Evolutionary conservation across 768 basidiomycete species (phyloP).

Genomic region (Suillus tomentosus): DNA sequence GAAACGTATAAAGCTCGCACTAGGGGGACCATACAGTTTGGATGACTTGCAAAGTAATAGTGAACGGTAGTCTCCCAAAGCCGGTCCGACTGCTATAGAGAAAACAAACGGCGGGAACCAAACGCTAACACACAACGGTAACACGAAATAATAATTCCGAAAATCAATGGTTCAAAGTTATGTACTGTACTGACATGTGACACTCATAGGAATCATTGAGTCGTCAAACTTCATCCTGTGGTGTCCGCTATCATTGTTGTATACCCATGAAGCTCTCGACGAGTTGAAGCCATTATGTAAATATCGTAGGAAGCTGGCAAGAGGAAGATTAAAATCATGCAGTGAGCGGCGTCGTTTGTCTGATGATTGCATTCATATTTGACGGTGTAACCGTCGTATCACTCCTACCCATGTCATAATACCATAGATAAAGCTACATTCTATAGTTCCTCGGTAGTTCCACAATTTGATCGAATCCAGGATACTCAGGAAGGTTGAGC

Average conservation of each 20-base stretch:
- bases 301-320: neutral
- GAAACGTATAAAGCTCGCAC: slow-evolving; percentile 1
- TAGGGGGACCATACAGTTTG: neutral
- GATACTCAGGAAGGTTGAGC: slow-evolving; percentile 83
- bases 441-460: slow-evolving; percentile 48
- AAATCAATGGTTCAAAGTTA: neutral
- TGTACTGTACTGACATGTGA: neutral
- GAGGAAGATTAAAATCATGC: neutral
- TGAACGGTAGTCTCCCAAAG: neutral
- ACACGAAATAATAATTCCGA: no score
- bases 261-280: neutral
- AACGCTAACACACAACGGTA: neutral
- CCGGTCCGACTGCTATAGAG: neutral
- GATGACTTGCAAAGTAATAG: neutral
- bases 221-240: neutral
- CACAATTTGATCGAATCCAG: slow-evolving; percentile 80
- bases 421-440: neutral
- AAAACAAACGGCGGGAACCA: neutral
- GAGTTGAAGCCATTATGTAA: neutral
- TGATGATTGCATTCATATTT: neutral
- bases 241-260: neutral
- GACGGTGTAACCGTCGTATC: neutral
- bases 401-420: neutral
- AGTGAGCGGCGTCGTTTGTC: neutral
- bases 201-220: neutral